Conservation (phyloP, 805 yeast genomes). For the Kodamaea laetipori region DNA sequence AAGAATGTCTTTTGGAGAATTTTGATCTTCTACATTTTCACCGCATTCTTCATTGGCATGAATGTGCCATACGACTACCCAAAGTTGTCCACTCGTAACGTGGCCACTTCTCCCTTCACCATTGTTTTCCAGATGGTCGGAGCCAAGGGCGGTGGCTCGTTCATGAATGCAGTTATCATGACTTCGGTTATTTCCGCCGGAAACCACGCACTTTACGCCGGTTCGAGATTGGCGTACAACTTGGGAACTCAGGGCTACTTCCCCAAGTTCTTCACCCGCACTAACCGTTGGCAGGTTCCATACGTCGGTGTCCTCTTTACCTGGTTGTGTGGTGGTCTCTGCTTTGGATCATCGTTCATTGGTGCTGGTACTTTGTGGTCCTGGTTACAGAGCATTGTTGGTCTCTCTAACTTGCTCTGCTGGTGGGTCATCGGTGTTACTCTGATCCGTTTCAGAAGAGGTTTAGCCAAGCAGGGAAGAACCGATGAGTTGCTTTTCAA, state of each 20-base stretch:
- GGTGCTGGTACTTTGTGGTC: slow-evolving; percentile 56
- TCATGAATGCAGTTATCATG: slow-evolving; percentile 76
- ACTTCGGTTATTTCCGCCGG: slow-evolving; percentile 58
- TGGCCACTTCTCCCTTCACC: slow-evolving; percentile 73
- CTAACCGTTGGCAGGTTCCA: slow-evolving; percentile 48
- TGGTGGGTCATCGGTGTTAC: slow-evolving; percentile 53
- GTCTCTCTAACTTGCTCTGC: slow-evolving; percentile 53
- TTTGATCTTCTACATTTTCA: slow-evolving; percentile 41
- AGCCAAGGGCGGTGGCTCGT: slow-evolving; percentile 67
- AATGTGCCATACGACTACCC: slow-evolving; percentile 34
- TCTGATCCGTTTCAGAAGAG: slow-evolving; percentile 52
- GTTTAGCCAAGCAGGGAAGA: slow-evolving; percentile 45
- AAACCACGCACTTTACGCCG: slow-evolving; percentile 64
- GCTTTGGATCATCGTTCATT: slow-evolving; percentile 60
- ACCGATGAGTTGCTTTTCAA: slow-evolving; percentile 42
- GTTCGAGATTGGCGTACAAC: slow-evolving; percentile 62
- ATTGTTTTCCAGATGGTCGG: slow-evolving; percentile 74
- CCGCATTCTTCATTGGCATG: slow-evolving; percentile 44
- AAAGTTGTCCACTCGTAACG: slow-evolving; percentile 22
- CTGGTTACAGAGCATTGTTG: slow-evolving; percentile 55
- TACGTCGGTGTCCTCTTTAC: slow-evolving; percentile 52
- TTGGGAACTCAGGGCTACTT: slow-evolving; percentile 52
- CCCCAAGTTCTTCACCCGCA: slow-evolving; percentile 44
- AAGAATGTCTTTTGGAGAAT: slow-evolving; percentile 56
- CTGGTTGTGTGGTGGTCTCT: slow-evolving; percentile 56